Conservation (phyloP, 805 yeast species). For the Candida boleticola region DNA sequence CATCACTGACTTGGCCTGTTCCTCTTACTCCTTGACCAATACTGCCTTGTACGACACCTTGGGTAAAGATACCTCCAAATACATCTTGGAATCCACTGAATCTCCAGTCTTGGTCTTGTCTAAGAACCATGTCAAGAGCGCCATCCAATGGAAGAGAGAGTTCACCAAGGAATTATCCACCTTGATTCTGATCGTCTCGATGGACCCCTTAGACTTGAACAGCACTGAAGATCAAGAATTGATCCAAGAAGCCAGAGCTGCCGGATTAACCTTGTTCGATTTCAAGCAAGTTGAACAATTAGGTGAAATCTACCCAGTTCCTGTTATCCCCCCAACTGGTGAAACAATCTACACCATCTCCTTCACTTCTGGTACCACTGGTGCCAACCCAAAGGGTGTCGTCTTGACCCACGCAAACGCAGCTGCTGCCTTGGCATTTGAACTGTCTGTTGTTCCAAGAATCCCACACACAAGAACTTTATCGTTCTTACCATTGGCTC, state of each 20-base stretch:
- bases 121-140: slow-evolving; percentile 26
- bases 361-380: slow-evolving; percentile 64
- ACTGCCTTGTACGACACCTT: slow-evolving; percentile 35
- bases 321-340: slow-evolving; percentile 26
- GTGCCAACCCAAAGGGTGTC: slow-evolving; percentile 74
- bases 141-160: slow-evolving; percentile 27
- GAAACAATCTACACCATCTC: slow-evolving; percentile 40
- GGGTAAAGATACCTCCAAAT: slow-evolving; percentile 58
- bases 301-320: slow-evolving; percentile 37
- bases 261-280: slow-evolving; percentile 25
- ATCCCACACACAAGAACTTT: slow-evolving; percentile 11
- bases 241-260: not conserved
- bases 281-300: slow-evolving; percentile 27
- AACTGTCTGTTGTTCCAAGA: slow-evolving; percentile 7
- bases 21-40: slow-evolving; percentile 40
- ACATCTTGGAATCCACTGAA: slow-evolving; percentile 59
- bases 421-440: slow-evolving; percentile 13
- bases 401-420: slow-evolving; percentile 37
- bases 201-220: slow-evolving; percentile 29
- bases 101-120: slow-evolving; percentile 48
- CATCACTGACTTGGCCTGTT: slow-evolving; percentile 65
- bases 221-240: slow-evolving; percentile 14
- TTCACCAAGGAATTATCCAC: slow-evolving; percentile 22
- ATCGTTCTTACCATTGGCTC: slow-evolving; percentile 36
- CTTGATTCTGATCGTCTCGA: slow-evolving; percentile 35